Conservation (phyloP, 2,329 filamentous ascomycete species). For the Colletotrichum lini region DNA sequence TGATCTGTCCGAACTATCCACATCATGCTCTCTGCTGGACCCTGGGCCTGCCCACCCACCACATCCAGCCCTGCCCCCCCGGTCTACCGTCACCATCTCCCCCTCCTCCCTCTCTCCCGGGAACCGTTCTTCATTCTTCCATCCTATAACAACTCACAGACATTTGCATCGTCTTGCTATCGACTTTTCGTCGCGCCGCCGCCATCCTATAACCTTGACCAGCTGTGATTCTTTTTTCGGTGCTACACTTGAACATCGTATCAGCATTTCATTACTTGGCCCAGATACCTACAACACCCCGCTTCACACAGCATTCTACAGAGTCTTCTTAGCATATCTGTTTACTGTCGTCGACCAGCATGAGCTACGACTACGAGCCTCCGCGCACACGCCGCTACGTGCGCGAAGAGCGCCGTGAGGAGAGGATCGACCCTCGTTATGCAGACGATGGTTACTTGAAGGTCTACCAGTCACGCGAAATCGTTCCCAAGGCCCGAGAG, state of each 20-base stretch:
- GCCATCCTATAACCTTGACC: conserved; percentile 2
- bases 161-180: background rate
- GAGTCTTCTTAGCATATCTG: conserved; percentile 7
- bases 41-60: conserved; percentile 23
- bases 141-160: conserved; percentile 14
- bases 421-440: conserved; percentile 65
- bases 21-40: conserved; percentile 29
- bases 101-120: conserved; percentile 13
- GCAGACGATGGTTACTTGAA: conserved; percentile 67
- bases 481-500: conserved; percentile 74
- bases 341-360: conserved; percentile 10
- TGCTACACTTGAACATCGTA: background rate
- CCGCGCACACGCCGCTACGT: conserved; percentile 64
- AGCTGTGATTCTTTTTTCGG: background rate
- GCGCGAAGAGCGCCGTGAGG: conserved; percentile 67
- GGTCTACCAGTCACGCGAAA: conserved; percentile 63
- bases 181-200: background rate
- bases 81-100: conserved; percentile 32
- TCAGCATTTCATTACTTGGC: background rate
- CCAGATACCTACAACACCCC: conserved; percentile 22
- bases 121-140: conserved; percentile 4
- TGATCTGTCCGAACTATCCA: conserved; percentile 29
- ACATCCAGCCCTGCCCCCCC: conserved; percentile 33
- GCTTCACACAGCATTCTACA: conserved; percentile 14
- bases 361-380: conserved; percentile 69